phyloP scores from a whole-genome alignment of 805 yeast species.

The Wickerhamiella vanderwaltii region DNA sequence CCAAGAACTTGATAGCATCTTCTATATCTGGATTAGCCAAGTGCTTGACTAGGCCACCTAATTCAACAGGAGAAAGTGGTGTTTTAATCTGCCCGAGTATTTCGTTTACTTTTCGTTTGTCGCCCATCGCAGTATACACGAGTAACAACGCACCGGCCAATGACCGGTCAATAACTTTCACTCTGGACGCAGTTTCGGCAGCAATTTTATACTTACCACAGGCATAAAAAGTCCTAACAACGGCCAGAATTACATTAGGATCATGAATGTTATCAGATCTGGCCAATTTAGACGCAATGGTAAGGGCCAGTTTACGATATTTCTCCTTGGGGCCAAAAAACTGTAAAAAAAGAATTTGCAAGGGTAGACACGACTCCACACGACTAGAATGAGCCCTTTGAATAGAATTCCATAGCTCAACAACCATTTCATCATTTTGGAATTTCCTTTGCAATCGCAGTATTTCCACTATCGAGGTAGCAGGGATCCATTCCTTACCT shows the following conservation, averaged over 20 bases:
- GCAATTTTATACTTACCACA: neutral
- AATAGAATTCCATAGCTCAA: neutral
- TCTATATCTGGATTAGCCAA: conserved; percentile 5
- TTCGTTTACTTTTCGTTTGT: neutral
- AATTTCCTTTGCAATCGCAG: conserved; percentile 1
- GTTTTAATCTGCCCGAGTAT: neutral
- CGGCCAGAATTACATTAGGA: neutral
- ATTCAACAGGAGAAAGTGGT: conserved; percentile 28
- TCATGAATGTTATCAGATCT: neutral
- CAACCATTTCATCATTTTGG: neutral
- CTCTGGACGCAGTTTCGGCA: neutral
- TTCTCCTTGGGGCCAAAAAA: conserved; percentile 4
- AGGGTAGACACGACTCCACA: neutral
- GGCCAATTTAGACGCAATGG: neutral
- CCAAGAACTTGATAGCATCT: conserved; percentile 9
- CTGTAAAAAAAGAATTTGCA: neutral
- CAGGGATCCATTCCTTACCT: neutral
- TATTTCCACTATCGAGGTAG: neutral
- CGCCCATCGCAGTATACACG: conserved; percentile 4
- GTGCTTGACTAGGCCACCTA: conserved; percentile 13
- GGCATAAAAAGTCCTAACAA: neutral
- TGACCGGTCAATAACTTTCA: neutral
- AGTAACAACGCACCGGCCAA: conserved; percentile 3
- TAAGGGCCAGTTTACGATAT: neutral
- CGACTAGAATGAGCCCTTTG: neutral